These are phyloP conservation scores for Sphagnurus paluster DNA, from an alignment of 1,284 basidiomycete species.

Conservation along the genomic window DNA sequence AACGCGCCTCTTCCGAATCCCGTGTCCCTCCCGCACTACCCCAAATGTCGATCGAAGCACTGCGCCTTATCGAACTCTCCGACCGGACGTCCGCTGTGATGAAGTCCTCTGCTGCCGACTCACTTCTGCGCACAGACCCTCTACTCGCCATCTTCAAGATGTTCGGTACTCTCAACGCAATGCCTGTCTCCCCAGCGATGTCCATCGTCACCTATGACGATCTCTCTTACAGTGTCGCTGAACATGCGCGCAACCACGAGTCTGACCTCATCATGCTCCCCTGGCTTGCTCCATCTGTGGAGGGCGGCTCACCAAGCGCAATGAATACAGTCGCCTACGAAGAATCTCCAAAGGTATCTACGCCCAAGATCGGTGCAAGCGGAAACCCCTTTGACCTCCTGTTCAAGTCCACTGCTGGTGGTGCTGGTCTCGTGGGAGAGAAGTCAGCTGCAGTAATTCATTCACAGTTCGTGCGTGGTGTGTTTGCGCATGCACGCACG, in stretches of 20 bases:
- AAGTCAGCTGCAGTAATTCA: slow-evolving; percentile 52
- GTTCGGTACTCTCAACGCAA: slow-evolving; percentile 77
- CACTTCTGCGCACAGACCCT: slow-evolving; percentile 75
- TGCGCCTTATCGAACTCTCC: slow-evolving; percentile 88
- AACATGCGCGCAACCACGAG: slow-evolving; percentile 58
- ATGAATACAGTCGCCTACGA: no score
- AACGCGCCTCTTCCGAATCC: slow-evolving; percentile 12
- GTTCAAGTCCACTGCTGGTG: slow-evolving; percentile 54
- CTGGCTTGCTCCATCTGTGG: slow-evolving; percentile 55
- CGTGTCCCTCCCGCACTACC: slow-evolving; percentile 14
- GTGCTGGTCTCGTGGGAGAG: no score
- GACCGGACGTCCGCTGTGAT: slow-evolving; percentile 91
- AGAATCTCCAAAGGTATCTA: no score
- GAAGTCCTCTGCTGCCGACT: slow-evolving; percentile 77
- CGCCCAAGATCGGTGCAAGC: no score
- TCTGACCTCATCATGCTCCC: slow-evolving; percentile 85
- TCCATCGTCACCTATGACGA: slow-evolving; percentile 69
- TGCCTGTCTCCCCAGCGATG: slow-evolving; percentile 70
- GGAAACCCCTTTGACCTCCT: slow-evolving; percentile 70
- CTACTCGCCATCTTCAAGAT: slow-evolving; percentile 83
- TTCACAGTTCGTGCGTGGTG: slow-evolving; percentile 79
- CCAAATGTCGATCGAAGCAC: slow-evolving; percentile 55
- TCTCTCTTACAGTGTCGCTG: slow-evolving; percentile 65
- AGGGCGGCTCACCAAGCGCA: not conserved
- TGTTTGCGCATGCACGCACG: slow-evolving; percentile 69